Percentiles rank a stretch among this genome's conserved stretches.
Conservation (phyloP, 2,329 filamentous ascomycete species). For the Aureobasidium sp. region DNA sequence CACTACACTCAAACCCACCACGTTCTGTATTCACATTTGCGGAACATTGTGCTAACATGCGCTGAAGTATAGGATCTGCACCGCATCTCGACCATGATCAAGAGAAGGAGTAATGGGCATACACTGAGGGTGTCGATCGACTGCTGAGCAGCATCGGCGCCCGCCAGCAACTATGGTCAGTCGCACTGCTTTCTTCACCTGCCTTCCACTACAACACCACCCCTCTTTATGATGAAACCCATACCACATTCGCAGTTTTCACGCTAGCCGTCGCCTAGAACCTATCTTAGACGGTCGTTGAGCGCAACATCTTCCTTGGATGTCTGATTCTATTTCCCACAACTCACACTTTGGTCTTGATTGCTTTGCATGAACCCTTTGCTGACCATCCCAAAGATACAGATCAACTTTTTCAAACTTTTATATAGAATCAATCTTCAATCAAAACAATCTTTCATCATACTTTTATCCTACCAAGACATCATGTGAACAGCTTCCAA, state of each 20-base stretch:
- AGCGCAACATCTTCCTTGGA: conserved; percentile 34
- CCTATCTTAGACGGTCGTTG: conserved; percentile 30
- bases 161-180: neutral
- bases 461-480: neutral
- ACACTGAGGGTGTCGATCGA: neutral
- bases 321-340: conserved; percentile 24
- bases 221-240: conserved; percentile 58
- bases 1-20: conserved; percentile 21
- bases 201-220: neutral
- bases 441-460: neutral
- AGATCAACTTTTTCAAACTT: neutral
- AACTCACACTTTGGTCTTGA: neutral
- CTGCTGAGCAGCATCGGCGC: neutral
- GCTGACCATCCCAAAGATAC: conserved; percentile 3
- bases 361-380: neutral
- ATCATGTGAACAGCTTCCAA: neutral
- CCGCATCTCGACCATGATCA: neutral
- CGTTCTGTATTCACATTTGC: neutral
- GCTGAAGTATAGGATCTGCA: neutral
- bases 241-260: conserved; percentile 82
- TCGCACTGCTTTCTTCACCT: neutral
- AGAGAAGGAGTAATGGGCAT: neutral
- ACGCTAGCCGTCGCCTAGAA: conserved; percentile 46
- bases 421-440: neutral
- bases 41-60: conserved; percentile 2